Evolutionary conservation across 2,329 filamentous ascomycete genomes (phyloP).

Genomic region (Falciphora oryzae): DNA sequence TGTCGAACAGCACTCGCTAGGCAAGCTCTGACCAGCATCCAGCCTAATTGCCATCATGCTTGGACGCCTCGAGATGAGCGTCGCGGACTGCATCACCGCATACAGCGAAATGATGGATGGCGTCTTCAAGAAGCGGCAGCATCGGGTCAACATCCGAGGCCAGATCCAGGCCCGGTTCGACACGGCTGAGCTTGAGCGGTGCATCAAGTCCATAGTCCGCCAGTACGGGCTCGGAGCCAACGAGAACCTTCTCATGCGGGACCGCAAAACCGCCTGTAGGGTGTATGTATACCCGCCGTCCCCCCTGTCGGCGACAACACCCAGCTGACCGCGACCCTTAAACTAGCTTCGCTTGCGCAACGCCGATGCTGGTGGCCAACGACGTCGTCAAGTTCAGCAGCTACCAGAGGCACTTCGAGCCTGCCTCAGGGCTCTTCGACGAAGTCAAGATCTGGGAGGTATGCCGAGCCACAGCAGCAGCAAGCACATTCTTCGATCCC

Average conservation of each 20-base stretch:
- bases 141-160: slow-evolving; percentile 12
- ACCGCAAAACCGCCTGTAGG: not conserved
- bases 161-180: slow-evolving; percentile 24
- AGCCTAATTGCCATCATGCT: slow-evolving; percentile 43
- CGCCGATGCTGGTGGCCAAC: not conserved
- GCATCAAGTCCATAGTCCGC: slow-evolving; percentile 20
- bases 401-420: not conserved
- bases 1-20: no score
- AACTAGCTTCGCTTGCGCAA: not conserved
- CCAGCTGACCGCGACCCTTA: not conserved
- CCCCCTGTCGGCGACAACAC: not conserved
- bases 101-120: slow-evolving; percentile 31
- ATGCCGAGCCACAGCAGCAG: not conserved
- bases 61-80: slow-evolving; percentile 37
- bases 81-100: slow-evolving; percentile 34
- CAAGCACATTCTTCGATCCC: not conserved
- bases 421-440: not conserved
- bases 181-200: slow-evolving; percentile 25
- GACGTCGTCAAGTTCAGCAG: not conserved
- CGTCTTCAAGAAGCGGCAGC: slow-evolving; percentile 29
- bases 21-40: not conserved
- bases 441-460: slow-evolving; percentile 4
- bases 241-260: not conserved
- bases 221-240: slow-evolving; percentile 12
- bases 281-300: not conserved